Evolutionary conservation across 345 rosid species (phyloP).

Genomic region (Lumnitzera littorea): DNA sequence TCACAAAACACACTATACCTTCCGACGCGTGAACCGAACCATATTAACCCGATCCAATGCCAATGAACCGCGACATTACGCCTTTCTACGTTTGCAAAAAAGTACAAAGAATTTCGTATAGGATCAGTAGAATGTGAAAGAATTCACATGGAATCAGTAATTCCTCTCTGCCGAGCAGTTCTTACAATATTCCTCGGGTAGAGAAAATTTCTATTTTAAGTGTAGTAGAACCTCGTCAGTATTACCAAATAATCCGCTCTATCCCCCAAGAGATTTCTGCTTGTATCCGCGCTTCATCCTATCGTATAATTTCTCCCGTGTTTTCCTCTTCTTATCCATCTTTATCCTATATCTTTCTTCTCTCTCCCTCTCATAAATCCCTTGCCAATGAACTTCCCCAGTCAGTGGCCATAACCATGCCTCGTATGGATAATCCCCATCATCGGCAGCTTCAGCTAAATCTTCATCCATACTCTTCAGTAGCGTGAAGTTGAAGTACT

Average conservation of each 20-base stretch:
- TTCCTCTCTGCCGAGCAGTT: too few species aligned
- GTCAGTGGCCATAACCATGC: conserved; percentile 91
- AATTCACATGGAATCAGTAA: too few species aligned
- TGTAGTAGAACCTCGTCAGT: neutral
- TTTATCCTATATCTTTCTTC: conserved; percentile 82
- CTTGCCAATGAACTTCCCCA: conserved; percentile 98
- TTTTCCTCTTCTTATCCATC: conserved; percentile 96
- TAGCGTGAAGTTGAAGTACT: conserved; percentile 63
- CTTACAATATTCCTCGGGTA: too few species aligned
- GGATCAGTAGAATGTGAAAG: too few species aligned
- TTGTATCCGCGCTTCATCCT: conserved; percentile 63
- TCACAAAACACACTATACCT: neutral
- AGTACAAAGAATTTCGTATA: too few species aligned
- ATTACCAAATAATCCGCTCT: conserved; percentile 1
- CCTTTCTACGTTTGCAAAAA: too few species aligned
- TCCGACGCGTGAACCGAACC: neutral
- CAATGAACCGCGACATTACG: neutral
- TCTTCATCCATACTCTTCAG: conserved; percentile 97
- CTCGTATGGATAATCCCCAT: conserved; percentile 60
- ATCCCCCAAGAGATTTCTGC: conserved; percentile 70
- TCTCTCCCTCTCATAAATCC: conserved; percentile 88
- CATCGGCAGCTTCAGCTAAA: conserved; percentile 98
- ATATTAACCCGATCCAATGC: neutral
- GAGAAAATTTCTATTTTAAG: neutral
- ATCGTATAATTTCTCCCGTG: conserved; percentile 55